Evolutionary conservation across 495 filamentous ascomycete species (phyloP).

Genomic region (Penicillium egyptiacum): DNA sequence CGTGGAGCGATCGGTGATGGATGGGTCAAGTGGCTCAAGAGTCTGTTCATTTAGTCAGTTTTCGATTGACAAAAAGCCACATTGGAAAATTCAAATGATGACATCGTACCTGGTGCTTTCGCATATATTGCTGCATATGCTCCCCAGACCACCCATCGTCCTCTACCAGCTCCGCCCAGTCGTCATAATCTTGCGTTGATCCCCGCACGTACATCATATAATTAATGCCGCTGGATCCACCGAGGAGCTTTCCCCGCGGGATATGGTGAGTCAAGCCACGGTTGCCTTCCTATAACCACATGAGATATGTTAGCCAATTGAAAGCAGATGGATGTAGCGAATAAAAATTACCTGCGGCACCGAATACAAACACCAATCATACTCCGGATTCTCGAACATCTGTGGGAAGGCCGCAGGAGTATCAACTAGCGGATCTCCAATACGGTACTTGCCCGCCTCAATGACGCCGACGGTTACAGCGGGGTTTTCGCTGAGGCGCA

Average conservation of each 20-base stretch:
- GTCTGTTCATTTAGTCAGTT: conserved; percentile 7
- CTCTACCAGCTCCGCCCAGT: conserved; percentile 45
- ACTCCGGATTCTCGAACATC: conserved; percentile 50
- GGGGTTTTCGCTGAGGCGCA: conserved; percentile 47
- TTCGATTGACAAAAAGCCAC: background rate
- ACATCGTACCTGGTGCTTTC: conserved; percentile 24
- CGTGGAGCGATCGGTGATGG: conserved; percentile 17
- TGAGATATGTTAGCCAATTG: background rate
- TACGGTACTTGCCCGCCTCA: conserved; percentile 54
- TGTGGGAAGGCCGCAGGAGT: conserved; percentile 46
- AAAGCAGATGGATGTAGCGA: background rate
- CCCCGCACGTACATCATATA: conserved; percentile 35
- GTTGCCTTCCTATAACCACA: conserved; percentile 22
- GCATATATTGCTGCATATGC: conserved; percentile 31
- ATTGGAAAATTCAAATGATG: conserved; percentile 29
- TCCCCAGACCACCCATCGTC: conserved; percentile 45
- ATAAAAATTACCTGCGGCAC: conserved; percentile 49
- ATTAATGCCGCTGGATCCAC: conserved; percentile 60
- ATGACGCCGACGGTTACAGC: conserved; percentile 50
- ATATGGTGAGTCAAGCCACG: conserved; percentile 26
- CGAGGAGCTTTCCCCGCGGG: conserved; percentile 55
- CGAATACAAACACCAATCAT: conserved; percentile 58
- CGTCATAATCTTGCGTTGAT: conserved; percentile 41
- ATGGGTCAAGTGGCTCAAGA: conserved; percentile 18
- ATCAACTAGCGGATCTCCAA: conserved; percentile 47